phyloP scores from a whole-genome alignment of 164 flowering plant species.

The Vitis rupestris region DNA sequence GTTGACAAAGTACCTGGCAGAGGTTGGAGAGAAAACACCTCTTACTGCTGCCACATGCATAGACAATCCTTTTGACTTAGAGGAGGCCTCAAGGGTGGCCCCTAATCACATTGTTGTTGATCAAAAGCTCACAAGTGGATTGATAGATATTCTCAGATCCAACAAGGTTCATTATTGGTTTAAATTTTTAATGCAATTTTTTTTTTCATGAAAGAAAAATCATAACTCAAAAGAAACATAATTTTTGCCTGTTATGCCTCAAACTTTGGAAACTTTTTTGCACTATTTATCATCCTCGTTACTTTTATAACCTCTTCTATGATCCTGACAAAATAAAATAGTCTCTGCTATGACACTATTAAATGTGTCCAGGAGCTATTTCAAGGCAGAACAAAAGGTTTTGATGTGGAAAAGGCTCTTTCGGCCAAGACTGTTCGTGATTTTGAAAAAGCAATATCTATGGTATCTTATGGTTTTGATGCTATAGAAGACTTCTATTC shows the following conservation, averaged over 20 bases:
- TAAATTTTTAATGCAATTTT: background rate
- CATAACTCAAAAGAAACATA: background rate
- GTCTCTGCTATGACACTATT: background rate
- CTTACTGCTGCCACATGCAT: conserved; percentile 90
- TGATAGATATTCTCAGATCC: conserved; percentile 65
- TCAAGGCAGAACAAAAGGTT: conserved; percentile 77
- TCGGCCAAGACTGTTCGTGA: conserved; percentile 71
- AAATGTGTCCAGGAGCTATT: conserved; percentile 66
- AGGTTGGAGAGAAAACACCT: conserved; percentile 83
- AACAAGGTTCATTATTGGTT: conserved; percentile 63
- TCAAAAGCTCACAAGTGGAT: conserved; percentile 64
- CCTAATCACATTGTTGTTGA: conserved; percentile 43
- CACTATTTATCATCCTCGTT: background rate
- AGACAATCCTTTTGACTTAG: conserved; percentile 92
- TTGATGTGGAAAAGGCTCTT: conserved; percentile 74
- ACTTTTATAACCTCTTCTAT: no score
- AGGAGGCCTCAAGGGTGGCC: conserved; percentile 66
- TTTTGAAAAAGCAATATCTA: conserved; percentile 80
- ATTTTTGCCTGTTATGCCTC: background rate
- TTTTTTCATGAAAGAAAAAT: background rate
- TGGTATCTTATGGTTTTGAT: conserved; percentile 80
- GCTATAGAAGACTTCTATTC: conserved; percentile 79
- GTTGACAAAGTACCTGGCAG: conserved; percentile 90
- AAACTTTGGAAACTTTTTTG: background rate
- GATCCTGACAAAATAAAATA: background rate